Base-by-base conservation (phyloP, 495 filamentous ascomycete species). In the Peziza echinospora region DNA sequence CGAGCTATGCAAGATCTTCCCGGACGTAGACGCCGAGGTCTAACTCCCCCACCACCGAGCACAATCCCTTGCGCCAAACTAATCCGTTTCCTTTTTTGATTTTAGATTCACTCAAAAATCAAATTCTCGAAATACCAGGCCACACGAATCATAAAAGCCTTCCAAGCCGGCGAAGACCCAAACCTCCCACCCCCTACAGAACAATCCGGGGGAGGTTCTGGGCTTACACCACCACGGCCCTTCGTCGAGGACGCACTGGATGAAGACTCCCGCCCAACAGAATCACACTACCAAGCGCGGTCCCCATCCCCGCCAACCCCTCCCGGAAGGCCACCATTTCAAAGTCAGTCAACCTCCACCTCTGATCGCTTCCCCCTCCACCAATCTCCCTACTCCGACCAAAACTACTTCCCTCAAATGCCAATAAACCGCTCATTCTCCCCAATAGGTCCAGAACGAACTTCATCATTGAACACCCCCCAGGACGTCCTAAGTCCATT, bases 61-160 rank as follows among this genome's bases (percentile, higher is more conserved):
- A 25, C 11, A 4, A 13, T 24, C 13, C 3, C 13, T 11, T 11
- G 13, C 6, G 30, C 30, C 19, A 37, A 37, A 17, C 51, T 54
- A 41, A 49, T 22, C 24, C n/a, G 5, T 22, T 9, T n/a, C n/a
- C n/a, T n/a, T n/a, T n/a, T n/a, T n/a, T n/a, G n/a, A n/a, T n/a
- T 30, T 19, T 5, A 58, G 56, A 75, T 79, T 43, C 72, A 75
- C 37, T 75, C 82, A 21, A 93, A 92, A 65, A 82, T 85, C 61
- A 93, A 86, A 60, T 99, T 80, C 61, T 83, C 87, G 30, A 96
- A 96, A 62, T 96, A 81, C 69, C 92, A 99, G 60, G 84, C 89
- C 11, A 61, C 87, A 10, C 75, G 91, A 39, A 96, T 99, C 58
- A 68, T 74, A 2, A 92, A 86, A 64, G 91, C 87, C 1, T 71